A percentile compares a stretch with the other conserved stretches of the same genome.
Conservation (phyloP, 208 protist genomes). For the Naegleria gruberi region DNA sequence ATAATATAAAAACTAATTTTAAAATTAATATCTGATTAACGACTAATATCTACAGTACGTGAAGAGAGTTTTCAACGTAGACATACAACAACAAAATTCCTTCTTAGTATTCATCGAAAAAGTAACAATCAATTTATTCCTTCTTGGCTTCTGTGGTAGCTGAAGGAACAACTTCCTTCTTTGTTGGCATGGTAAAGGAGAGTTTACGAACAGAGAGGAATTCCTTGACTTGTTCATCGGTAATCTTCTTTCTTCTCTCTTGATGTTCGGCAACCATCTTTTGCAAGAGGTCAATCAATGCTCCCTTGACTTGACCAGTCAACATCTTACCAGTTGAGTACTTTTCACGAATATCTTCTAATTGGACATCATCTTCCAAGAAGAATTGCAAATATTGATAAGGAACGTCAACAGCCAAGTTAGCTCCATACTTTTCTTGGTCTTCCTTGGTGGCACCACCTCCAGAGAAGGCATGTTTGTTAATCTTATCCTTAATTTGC, state of each 20-base stretch:
- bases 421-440: constrained; percentile 78
- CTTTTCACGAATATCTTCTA: constrained; percentile 60
- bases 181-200: not conserved
- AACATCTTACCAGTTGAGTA: constrained; percentile 90
- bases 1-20: too few species aligned
- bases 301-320: constrained; percentile 90
- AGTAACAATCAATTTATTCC: too few species aligned
- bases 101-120: too few species aligned
- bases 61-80: too few species aligned
- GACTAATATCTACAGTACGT: too few species aligned
- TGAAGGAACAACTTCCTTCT: not conserved
- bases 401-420: constrained; percentile 84
- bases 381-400: constrained; percentile 94
- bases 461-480: constrained; percentile 91
- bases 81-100: too few species aligned
- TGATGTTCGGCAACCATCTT: constrained; percentile 76
- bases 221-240: constrained; percentile 66
- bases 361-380: constrained; percentile 80
- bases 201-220: constrained; percentile 33
- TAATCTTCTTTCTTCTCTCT: constrained; percentile 67
- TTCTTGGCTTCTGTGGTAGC: too few species aligned
- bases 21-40: too few species aligned
- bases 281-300: constrained; percentile 77
- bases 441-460: constrained; percentile 86
- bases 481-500: constrained; percentile 86